These are phyloP conservation scores for Fusarium brevicatenulatum DNA, from an alignment of 2,329 filamentous ascomycete genomes.

Conservation along the genomic window DNA sequence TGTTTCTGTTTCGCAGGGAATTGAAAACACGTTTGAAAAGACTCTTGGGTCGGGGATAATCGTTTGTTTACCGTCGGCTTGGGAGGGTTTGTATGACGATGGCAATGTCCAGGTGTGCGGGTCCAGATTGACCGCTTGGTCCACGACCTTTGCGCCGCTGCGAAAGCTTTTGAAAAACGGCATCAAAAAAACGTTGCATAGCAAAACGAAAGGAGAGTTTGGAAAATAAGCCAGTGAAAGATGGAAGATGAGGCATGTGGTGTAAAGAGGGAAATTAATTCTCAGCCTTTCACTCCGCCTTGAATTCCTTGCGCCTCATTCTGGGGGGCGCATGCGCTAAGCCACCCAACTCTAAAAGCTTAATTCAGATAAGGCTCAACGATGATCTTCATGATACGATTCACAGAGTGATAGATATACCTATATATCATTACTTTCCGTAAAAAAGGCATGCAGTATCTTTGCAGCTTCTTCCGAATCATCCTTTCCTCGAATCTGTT, in stretches of 20 bases:
- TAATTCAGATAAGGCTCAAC: not conserved
- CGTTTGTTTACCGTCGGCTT: constrained; percentile 12
- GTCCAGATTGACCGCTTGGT: constrained; percentile 4
- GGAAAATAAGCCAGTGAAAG: not conserved
- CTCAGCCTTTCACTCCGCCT: not conserved
- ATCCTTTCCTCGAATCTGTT: not conserved
- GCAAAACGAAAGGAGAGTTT: not conserved
- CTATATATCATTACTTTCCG: not conserved
- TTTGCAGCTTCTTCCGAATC: not conserved
- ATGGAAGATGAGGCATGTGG: not conserved
- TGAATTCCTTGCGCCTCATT: not conserved
- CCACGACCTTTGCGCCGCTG: not conserved
- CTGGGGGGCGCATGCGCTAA: constrained; percentile 12
- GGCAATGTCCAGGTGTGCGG: constrained; percentile 26
- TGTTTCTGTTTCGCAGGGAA: not conserved
- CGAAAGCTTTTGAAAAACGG: constrained; percentile 11
- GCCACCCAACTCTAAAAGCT: constrained; percentile 4
- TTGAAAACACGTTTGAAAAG: constrained; percentile 14
- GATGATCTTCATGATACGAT: not conserved
- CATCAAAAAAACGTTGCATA: not conserved
- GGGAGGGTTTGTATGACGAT: constrained; percentile 6
- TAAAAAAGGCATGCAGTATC: not conserved
- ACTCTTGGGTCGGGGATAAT: constrained; percentile 12
- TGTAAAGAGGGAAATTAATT: not conserved
- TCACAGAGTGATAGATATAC: not conserved